Percentiles rank a stretch among this genome's conserved stretches.
These are phyloP conservation scores for Canariomyces notabilis DNA, from an alignment of 2,329 filamentous ascomycete species.

Conservation along the genomic window DNA sequence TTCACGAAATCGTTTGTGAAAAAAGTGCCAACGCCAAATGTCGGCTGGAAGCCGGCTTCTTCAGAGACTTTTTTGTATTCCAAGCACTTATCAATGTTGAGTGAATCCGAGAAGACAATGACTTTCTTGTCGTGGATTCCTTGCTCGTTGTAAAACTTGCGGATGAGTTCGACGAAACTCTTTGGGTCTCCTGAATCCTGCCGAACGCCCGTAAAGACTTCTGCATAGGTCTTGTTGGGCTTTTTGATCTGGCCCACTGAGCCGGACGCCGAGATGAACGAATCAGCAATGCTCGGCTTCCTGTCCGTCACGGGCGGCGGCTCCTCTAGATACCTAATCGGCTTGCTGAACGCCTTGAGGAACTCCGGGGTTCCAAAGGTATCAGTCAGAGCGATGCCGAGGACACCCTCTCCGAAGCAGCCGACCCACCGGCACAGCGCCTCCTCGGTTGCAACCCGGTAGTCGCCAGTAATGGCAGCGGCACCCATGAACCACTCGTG, in stretches of 20 bases:
- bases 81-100: constrained; percentile 85
- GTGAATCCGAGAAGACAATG: constrained; percentile 91
- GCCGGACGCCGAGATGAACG: constrained; percentile 31
- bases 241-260: constrained; percentile 38
- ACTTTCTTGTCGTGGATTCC: constrained; percentile 76
- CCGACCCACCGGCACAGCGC: constrained; percentile 84
- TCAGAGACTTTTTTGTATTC: constrained; percentile 85
- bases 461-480: constrained; percentile 83
- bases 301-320: constrained; percentile 30
- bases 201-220: constrained; percentile 76
- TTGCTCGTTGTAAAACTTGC: constrained; percentile 71
- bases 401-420: constrained; percentile 79
- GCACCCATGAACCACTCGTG: constrained; percentile 99
- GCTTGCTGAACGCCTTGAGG: constrained; percentile 73
- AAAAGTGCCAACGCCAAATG: constrained; percentile 92
- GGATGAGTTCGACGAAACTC: constrained; percentile 72
- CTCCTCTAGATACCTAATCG: constrained; percentile 44
- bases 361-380: constrained; percentile 93
- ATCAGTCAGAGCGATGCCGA: constrained; percentile 88
- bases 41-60: constrained; percentile 72
- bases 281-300: constrained; percentile 28
- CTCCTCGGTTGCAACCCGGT: constrained; percentile 75
- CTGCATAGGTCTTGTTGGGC: constrained; percentile 62
- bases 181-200: constrained; percentile 87
- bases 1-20: constrained; percentile 91